Conservation (phyloP, 2,329 filamentous ascomycete genomes). For the Ophiostoma montium region DNA sequence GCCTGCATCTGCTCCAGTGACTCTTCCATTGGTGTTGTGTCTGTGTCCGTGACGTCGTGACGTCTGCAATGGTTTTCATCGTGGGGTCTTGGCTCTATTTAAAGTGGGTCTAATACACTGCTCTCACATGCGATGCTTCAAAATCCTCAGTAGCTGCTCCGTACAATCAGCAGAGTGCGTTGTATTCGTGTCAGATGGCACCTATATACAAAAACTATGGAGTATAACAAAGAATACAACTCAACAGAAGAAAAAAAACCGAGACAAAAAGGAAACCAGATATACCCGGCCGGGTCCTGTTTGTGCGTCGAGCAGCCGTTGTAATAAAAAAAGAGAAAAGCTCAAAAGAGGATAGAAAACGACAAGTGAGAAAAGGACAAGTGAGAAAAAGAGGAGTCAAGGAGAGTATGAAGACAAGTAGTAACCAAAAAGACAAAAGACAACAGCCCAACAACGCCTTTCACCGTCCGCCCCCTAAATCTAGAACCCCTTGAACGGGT, state of each 20-base stretch:
- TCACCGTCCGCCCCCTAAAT: background rate
- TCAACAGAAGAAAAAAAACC: background rate
- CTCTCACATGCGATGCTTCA: too few relatives aligned
- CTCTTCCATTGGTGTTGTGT: constrained; percentile 20
- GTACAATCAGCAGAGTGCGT: too few relatives aligned
- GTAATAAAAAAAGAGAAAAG: background rate
- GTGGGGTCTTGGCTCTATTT: background rate
- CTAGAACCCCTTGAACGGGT: constrained; percentile 49
- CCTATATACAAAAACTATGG: constrained; percentile 5
- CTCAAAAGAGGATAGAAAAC: background rate
- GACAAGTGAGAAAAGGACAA: background rate
- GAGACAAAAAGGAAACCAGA: background rate
- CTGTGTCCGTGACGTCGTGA: background rate
- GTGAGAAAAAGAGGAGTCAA: background rate
- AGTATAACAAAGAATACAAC: background rate
- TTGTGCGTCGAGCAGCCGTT: background rate
- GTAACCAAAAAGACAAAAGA: background rate
- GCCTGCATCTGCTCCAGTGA: constrained; percentile 62
- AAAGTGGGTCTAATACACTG: background rate
- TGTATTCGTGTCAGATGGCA: constrained; percentile 7
- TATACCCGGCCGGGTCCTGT: background rate
- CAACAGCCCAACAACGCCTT: background rate
- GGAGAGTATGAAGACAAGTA: background rate
- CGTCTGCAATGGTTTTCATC: background rate
- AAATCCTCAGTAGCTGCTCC: too few relatives aligned